phyloP scores from a whole-genome alignment of 108 stramenopile species.

The Discostella stelligeroides region DNA sequence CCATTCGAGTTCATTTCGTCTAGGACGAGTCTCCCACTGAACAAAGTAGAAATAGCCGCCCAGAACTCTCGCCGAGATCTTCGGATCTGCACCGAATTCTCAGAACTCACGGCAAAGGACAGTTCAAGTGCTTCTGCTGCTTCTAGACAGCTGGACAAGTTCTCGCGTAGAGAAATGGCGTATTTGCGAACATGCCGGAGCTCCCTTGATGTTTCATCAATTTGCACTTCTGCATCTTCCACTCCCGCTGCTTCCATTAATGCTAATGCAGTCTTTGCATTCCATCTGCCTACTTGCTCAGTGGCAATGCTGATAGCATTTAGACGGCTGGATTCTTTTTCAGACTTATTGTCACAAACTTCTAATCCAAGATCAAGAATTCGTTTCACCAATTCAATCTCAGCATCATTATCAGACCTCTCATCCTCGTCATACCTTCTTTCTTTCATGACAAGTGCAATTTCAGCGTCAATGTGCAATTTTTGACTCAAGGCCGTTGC shows the following conservation, averaged over 20 bases:
- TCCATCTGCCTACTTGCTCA: constrained; percentile 74
- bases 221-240: constrained; percentile 71
- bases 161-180: constrained; percentile 74
- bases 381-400: constrained; percentile 64
- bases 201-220: constrained; percentile 82
- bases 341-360: constrained; percentile 14
- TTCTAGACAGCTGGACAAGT: constrained; percentile 65
- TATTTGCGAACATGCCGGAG: constrained; percentile 72
- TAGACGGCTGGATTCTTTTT: constrained; percentile 26
- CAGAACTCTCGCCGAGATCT: constrained; percentile 52
- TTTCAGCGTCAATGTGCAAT: constrained; percentile 56
- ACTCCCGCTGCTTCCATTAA: constrained; percentile 81
- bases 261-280: constrained; percentile 64
- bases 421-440: constrained; percentile 58
- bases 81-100: constrained; percentile 22
- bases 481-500: constrained; percentile 60
- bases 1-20: constrained; percentile 10
- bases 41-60: constrained; percentile 54
- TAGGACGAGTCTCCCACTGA: constrained; percentile 39
- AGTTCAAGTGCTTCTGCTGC: constrained; percentile 56
- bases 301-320: constrained; percentile 49
- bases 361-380: constrained; percentile 65
- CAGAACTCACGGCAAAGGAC: constrained; percentile 23
- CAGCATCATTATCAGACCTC: constrained; percentile 60
- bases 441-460: constrained; percentile 57